Conservation (phyloP, 352 stramenopile genomes). For the Globisporangium orthogonon region DNA sequence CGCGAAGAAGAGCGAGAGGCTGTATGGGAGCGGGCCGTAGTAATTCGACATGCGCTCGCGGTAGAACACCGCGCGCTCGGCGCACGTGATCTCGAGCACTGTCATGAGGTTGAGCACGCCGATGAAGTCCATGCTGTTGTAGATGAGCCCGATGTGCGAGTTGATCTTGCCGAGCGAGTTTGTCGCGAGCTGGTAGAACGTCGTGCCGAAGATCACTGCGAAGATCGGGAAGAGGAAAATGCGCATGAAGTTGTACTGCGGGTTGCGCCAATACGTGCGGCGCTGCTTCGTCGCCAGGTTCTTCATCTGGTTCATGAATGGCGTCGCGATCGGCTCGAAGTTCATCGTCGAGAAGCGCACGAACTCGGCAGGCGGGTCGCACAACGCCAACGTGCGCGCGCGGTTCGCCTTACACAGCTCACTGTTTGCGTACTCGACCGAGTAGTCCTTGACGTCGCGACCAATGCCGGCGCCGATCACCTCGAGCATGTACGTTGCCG, state of each 20-base stretch:
- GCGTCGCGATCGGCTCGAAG: slow-evolving; percentile 35
- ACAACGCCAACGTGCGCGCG: slow-evolving; percentile 21
- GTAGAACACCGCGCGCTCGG: slow-evolving; percentile 49
- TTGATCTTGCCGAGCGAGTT: slow-evolving; percentile 24
- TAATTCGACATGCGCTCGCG: slow-evolving; percentile 47
- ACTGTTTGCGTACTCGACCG: slow-evolving; percentile 39
- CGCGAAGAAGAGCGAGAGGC: slow-evolving; percentile 28
- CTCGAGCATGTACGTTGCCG: slow-evolving; percentile 82
- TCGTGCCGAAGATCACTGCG: slow-evolving; percentile 56
- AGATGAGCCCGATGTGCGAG: slow-evolving; percentile 53
- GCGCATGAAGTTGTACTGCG: slow-evolving; percentile 62
- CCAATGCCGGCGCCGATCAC: slow-evolving; percentile 55
- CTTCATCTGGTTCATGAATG: slow-evolving; percentile 28
- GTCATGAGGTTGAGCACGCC: slow-evolving; percentile 53
- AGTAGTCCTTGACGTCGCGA: slow-evolving; percentile 37
- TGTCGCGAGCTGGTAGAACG: slow-evolving; percentile 46
- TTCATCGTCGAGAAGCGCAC: slow-evolving; percentile 38
- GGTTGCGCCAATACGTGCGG: slow-evolving; percentile 47
- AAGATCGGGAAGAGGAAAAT: slow-evolving; percentile 54
- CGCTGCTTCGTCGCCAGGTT: slow-evolving; percentile 24
- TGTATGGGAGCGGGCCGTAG: slow-evolving; percentile 36
- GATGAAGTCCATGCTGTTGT: slow-evolving; percentile 69
- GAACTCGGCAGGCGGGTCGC: not conserved
- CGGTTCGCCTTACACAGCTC: slow-evolving; percentile 25
- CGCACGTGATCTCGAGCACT: slow-evolving; percentile 37